Base-by-base conservation (phyloP, 2,329 filamentous ascomycete genomes). In the Rugonectria rugulosa region DNA sequence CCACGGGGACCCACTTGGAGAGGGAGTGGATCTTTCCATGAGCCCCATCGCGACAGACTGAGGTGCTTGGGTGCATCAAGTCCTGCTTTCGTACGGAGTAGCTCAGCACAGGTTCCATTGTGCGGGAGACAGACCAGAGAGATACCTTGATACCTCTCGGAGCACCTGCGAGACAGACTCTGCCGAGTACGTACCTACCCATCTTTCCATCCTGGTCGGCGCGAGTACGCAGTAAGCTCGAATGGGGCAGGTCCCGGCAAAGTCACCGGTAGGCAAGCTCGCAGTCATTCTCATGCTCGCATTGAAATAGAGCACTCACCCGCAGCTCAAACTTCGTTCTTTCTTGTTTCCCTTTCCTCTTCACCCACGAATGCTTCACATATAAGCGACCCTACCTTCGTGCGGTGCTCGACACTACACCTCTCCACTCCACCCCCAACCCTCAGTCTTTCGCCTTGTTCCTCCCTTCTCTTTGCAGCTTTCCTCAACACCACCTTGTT, bases 321-420 rank as follows among this genome's bases (percentile, higher is more conserved):
- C 67, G n/a, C 29, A 34, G 56, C 65, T 65, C 60, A 46, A 51
- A 62, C 55, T 64, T 57, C n/a, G n/a, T 54, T 59, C 64, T 65
- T 68, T 69, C 68, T 70, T 70, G 71, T 72, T 67, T 64, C 70
- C 70, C 70, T n/a, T n/a, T 70, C 64, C 66, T 68, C 73, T 67
- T 74, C 74, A 81, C 79, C 79, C 78, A 79, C 78, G 79, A 78
- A 79, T 79, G 79, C 70, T 75, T 75, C 72, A 68, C 69, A 71
- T 72, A 71, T 72, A 74, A 74, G 73, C 72, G 68, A 69, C 71
- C 75, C 72, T 75, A 74, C 71, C 72, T 76, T 79, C 77, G 79
- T 81, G 79, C 74, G 77, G 77, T 80, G 77, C 70, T 75, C 64
- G 70, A 72, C 72, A 70, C 68, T 72, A 60, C 62, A 54, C 62